phyloP scores from a whole-genome alignment of 1,139 yeast species.

The Candida tropicalis region DNA sequence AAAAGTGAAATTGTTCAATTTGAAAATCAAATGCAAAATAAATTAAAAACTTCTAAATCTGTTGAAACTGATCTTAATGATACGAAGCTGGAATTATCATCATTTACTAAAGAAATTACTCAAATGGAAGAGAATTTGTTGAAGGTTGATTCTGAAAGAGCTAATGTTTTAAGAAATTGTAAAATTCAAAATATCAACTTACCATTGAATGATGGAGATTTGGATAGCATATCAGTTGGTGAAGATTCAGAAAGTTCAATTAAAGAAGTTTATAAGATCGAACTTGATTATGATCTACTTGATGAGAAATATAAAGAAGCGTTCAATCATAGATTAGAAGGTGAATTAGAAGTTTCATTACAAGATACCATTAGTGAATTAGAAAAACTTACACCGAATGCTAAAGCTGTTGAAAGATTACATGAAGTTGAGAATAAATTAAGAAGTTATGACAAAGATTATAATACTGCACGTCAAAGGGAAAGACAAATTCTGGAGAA shows the following conservation, averaged over 20 bases:
- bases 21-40: constrained; percentile 27
- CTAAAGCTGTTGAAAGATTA: constrained; percentile 77
- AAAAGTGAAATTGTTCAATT: constrained; percentile 38
- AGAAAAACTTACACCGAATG: constrained; percentile 72
- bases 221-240: constrained; percentile 51
- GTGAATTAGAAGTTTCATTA: constrained; percentile 46
- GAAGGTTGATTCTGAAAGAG: constrained; percentile 58
- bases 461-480: constrained; percentile 58
- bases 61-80: constrained; percentile 40
- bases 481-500: constrained; percentile 59
- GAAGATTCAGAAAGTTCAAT: constrained; percentile 42
- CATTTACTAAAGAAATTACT: constrained; percentile 34
- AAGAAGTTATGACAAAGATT: constrained; percentile 65
- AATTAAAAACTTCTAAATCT: constrained; percentile 27
- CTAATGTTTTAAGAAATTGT: constrained; percentile 68
- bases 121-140: constrained; percentile 56
- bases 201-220: constrained; percentile 64
- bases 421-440: constrained; percentile 67
- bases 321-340: constrained; percentile 41
- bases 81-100: constrained; percentile 31
- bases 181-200: constrained; percentile 70
- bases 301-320: constrained; percentile 46
- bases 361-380: constrained; percentile 46
- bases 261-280: constrained; percentile 48
- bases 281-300: constrained; percentile 58